A percentile compares a stretch with the other conserved stretches of the same genome.
Conservation (phyloP, 306 rosid genomes). For the Glycine soja region DNA sequence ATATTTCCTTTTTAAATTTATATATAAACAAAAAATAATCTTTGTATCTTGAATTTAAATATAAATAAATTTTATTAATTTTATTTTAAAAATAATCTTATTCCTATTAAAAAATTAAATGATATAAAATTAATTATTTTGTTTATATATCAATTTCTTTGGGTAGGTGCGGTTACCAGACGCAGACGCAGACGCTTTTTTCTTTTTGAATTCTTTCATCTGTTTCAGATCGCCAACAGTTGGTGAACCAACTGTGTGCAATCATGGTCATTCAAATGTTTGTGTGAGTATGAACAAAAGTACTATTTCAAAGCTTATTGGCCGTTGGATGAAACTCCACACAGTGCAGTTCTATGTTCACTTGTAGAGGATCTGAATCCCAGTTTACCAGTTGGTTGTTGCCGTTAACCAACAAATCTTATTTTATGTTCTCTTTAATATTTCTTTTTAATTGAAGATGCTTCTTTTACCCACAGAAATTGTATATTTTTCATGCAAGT, state of each 20-base stretch:
- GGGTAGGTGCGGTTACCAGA: constrained; percentile 6
- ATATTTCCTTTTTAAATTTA: no score
- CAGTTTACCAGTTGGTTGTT: not conserved
- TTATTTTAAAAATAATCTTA: no score
- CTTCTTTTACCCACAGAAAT: not conserved
- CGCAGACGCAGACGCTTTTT: not conserved
- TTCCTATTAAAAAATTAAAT: no score
- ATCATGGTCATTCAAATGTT: not conserved
- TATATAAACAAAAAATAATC: no score
- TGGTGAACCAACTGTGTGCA: not conserved
- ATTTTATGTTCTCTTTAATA: not conserved
- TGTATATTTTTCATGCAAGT: not conserved
- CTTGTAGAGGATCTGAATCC: not conserved
- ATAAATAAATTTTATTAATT: no score
- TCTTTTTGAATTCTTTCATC: not conserved
- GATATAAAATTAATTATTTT: no score
- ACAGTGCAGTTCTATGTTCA: not conserved
- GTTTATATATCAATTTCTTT: no score
- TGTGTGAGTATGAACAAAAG: not conserved
- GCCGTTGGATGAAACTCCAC: not conserved
- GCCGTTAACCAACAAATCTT: not conserved
- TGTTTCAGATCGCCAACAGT: not conserved
- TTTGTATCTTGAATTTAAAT: no score
- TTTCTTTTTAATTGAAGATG: not conserved
- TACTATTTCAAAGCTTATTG: not conserved